A percentile compares a stretch with the other conserved stretches of the same genome.
Conservation (phyloP, 331 rosid genomes). For the Cucumis variabilis region DNA sequence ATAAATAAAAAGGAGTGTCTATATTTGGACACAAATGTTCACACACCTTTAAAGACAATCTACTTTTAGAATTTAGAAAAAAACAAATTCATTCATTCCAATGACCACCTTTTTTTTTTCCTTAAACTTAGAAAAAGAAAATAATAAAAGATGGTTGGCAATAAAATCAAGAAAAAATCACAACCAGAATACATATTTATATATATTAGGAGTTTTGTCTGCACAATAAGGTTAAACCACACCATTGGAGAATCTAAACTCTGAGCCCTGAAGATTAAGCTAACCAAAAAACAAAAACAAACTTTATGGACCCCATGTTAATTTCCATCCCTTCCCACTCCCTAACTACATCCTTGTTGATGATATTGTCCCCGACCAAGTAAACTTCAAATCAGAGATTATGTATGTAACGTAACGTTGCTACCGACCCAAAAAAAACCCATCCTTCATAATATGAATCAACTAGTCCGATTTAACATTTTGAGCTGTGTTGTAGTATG, state of each 20-base stretch:
- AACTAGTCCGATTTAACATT: conserved; percentile 60
- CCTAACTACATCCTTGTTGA: not conserved
- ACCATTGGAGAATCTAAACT: not conserved
- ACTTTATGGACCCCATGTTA: not conserved
- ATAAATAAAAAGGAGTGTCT: not conserved
- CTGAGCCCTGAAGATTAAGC: conserved; percentile 5
- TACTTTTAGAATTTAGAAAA: not conserved
- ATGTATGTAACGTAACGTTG: not conserved
- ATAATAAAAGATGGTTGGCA: not conserved
- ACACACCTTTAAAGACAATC: conserved; percentile 7
- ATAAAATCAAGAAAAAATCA: not conserved
- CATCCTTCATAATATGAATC: conserved; percentile 27
- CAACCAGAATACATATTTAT: conserved; percentile 21
- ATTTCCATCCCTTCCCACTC: conserved; percentile 14
- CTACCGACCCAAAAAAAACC: conserved; percentile 35
- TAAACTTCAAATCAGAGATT: conserved; percentile 14
- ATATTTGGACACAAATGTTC: conserved; percentile 1
- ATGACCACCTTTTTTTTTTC: not conserved
- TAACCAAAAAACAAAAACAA: not conserved
- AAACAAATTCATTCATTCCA: not conserved
- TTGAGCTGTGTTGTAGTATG: conserved; percentile 46
- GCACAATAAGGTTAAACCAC: conserved; percentile 30
- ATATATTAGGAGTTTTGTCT: conserved; percentile 17
- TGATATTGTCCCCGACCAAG: not conserved
- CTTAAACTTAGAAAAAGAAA: not conserved